Percentiles rank a stretch among this genome's conserved stretches.
These are phyloP conservation scores for Penicillium pancosmium DNA, from an alignment of 495 filamentous ascomycete genomes.

Conservation along the genomic window DNA sequence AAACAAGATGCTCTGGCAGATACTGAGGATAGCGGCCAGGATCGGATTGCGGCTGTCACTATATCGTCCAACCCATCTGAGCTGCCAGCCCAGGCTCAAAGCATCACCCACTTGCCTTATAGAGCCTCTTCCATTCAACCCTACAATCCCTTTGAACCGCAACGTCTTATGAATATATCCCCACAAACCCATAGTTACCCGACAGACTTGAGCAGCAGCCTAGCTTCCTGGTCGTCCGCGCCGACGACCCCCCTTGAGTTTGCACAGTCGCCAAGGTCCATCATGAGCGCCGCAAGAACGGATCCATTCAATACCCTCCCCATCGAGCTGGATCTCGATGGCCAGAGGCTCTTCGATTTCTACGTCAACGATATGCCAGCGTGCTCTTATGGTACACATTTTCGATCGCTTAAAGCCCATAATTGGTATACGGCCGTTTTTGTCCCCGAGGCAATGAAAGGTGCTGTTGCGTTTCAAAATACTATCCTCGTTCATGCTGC, in stretches of 20 bases:
- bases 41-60: not conserved
- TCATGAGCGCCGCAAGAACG: slow-evolving; percentile 41
- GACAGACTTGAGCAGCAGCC: slow-evolving; percentile 13
- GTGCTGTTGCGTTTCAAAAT: slow-evolving; percentile 41
- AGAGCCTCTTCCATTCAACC: slow-evolving; percentile 8
- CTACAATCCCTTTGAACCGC: not conserved
- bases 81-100: not conserved
- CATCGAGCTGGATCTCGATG: slow-evolving; percentile 32
- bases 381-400: slow-evolving; percentile 41
- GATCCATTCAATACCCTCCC: slow-evolving; percentile 43
- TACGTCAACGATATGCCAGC: slow-evolving; percentile 46
- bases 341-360: slow-evolving; percentile 40
- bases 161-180: not conserved
- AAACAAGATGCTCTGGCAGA: slow-evolving; percentile 8
- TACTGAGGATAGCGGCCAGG: slow-evolving; percentile 5
- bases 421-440: slow-evolving; percentile 44
- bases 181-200: slow-evolving; percentile 17
- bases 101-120: slow-evolving; percentile 2
- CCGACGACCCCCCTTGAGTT: slow-evolving; percentile 22
- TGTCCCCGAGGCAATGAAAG: slow-evolving; percentile 44
- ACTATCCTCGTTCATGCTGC: slow-evolving; percentile 42
- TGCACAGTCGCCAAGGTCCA: slow-evolving; percentile 32
- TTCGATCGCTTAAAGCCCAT: slow-evolving; percentile 37
- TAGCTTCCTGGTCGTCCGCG: slow-evolving; percentile 20
- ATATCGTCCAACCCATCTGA: not conserved